Evolutionary conservation across 495 filamentous ascomycete species (phyloP), one percentile per base, ranked within the genome.

Genomic region (Neurospora sp.): DNA sequence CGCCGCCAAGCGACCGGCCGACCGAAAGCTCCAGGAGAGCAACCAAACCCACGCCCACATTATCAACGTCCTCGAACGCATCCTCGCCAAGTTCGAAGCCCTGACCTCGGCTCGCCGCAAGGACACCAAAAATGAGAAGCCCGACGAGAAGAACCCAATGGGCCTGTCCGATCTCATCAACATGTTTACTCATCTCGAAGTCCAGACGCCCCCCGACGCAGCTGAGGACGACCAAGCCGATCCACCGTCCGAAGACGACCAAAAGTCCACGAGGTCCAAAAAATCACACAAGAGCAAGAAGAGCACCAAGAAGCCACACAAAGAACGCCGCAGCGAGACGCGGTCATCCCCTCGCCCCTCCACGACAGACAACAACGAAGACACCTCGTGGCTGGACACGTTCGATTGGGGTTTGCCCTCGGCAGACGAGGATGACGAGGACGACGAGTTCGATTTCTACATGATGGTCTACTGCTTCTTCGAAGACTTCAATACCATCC

Each of bases 401-500:
- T 71, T 80, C 18, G 42, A 74, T 38, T 77, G 76, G 46, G 69
- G 38, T 16, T 7, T 69, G 11, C 40, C 70, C 23, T 23, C 31
- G 23, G 14, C 42, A 2, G 72, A 76, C 12, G 62, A 78, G 7
- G 70, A 75, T 0, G 71, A 74, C 7, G 71, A 76, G 9, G 71
- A 79, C 5, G 78, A 79, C 46, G 77, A 78, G 49, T 75, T 80
- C 39, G 78, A 81, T 23, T 46, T 77, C 39, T 79, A 80, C 73
- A 78, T 81, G 77, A 76, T 80, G 74, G 70, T 82, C 38, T 78
- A 81, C 38, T 81, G 78, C 62, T 82, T 80, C 71, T 82, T 81
- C 41, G 77, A 76, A 10, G 80, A 83, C 69, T 82, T 80, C 71
- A 80, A 80, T 72, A 69, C 72, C 46, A 77, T 80, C 40, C 75